Percentiles rank a stretch among this genome's conserved stretches.
Conservation (phyloP, 2,329 filamentous ascomycete species). For the Hyphodiscus sp. region DNA sequence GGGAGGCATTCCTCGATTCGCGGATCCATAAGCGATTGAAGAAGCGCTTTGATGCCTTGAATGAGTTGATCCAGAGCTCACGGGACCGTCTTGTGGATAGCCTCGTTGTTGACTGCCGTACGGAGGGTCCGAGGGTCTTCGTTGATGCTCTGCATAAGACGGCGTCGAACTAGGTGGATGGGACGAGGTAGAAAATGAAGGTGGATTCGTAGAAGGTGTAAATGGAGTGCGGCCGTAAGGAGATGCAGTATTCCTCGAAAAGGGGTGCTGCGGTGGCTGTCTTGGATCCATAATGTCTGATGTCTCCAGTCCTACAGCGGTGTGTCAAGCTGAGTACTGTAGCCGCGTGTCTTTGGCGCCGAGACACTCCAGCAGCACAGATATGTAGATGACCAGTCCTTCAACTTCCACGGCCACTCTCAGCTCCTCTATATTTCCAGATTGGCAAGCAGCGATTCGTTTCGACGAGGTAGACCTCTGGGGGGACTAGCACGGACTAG, state of each 20-base stretch:
- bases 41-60: constrained; percentile 29
- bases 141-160: constrained; percentile 27
- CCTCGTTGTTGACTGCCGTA: constrained; percentile 25
- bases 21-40: constrained; percentile 27
- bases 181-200: constrained; percentile 25
- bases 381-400: neutral
- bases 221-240: constrained; percentile 29
- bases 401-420: no score
- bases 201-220: constrained; percentile 23
- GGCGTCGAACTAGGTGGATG: constrained; percentile 26
- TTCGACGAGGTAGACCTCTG: no score
- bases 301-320: constrained; percentile 9
- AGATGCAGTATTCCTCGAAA: constrained; percentile 28
- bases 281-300: constrained; percentile 29
- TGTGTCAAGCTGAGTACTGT: neutral
- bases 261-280: constrained; percentile 26
- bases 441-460: no score
- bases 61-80: constrained; percentile 24
- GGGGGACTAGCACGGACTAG: no score
- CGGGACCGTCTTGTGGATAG: constrained; percentile 26
- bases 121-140: constrained; percentile 30
- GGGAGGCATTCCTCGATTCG: constrained; percentile 38
- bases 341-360: neutral
- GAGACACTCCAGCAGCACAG: neutral
- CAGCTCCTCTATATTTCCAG: no score